Base-by-base conservation (phyloP, 805 yeast genomes). In the Ogataea philodendri region DNA sequence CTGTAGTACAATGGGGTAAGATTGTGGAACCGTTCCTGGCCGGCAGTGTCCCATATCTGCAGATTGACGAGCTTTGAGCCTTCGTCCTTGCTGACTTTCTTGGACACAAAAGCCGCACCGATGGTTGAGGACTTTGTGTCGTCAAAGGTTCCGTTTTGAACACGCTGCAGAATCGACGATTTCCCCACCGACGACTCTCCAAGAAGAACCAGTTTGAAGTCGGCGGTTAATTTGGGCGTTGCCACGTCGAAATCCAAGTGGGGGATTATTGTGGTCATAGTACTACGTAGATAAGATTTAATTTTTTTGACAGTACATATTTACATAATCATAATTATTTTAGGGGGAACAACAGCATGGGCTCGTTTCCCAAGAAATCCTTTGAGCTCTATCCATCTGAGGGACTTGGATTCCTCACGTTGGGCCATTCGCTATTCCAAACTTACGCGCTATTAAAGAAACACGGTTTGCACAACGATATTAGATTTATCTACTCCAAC, bases 61-160 rank as follows among this genome's bases (percentile, higher is more conserved):
- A 80, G 70, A 50, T 76, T 78, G 19, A 72, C 51, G 25, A 57
- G 42, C 15, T 44, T 59, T 3, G 56, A 49, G 10, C 46, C 55
- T 6, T 48, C 49, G 18, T 48, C 46, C 17, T 52, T 39, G 25
- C 76, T 66, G 9, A 84, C 67, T 8, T 83, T 78, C 57, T 88
- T 94, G 11, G 97, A 86, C 24, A 93, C 72, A 60, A 90, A 93
- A 0, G 97, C 98, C 4, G 98, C 99, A n/a, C 99, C 99, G 37
- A 93, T 93, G 2, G 98, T 93, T 26, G 95, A 84, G 48, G 94
- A 86, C 41, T 90, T 75, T 46, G 76, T 75, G 19, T 76, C 81
- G 47, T 86, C 93, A 57, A 90, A 93, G 0, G 77, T 62, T 49
- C 78, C 73, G 44, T 66, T 66, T 26, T 75, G 89, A 51, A 89